Base-by-base conservation (phyloP, 345 rosid genomes). In the Gossypium herbaceum region DNA sequence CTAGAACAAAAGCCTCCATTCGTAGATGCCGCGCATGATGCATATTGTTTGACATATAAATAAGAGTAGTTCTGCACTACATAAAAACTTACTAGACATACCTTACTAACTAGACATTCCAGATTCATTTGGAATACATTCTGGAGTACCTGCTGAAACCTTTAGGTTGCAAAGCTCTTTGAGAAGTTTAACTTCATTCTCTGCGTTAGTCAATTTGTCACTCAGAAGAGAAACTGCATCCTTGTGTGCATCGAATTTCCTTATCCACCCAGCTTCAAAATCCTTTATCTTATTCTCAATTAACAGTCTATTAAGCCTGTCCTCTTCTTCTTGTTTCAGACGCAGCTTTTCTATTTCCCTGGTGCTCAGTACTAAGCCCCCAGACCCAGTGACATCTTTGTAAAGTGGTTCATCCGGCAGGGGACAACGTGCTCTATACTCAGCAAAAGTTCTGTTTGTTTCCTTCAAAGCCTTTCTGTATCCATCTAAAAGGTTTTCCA, bases 381-480 rank as follows among this genome's bases (percentile, higher is more conserved):
- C 90, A 25, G 91, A 83, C 12, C 97, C 96, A 68, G 86, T 77
- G 52, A 87, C 88, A 85, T 93, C 96, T 84, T 82, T 81, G 83
- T 93, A 93, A 63, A 91, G 85, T 3, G 94, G 89, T 55, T 85
- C 89, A 72, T 86, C 91, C 56, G 83, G 87, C 73, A 78, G 76
- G 2, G 82, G 86, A 77, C 76, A 85, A 51, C 79, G 85, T 19
- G 86, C 86, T 29, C 92, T 85, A 64, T 93, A 92, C 54, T 93
- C 91, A 19, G 87, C 77, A 76, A 88, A 91, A 72, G 89, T 83
- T 78, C 81, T 81, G 50, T 82, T 83, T 1, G 85, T 88, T 74
- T 83, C 92, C 82, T 86, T 95, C 85, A 91, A 80, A 56, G 88
- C 90, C 88, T 82, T 92, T 78, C 88, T 90, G 61, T 95, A 95